Evolutionary conservation across 495 filamentous ascomycete genomes (phyloP), one percentile per base, ranked within the genome.

Genomic region (Rhizodiscina lignyota): DNA sequence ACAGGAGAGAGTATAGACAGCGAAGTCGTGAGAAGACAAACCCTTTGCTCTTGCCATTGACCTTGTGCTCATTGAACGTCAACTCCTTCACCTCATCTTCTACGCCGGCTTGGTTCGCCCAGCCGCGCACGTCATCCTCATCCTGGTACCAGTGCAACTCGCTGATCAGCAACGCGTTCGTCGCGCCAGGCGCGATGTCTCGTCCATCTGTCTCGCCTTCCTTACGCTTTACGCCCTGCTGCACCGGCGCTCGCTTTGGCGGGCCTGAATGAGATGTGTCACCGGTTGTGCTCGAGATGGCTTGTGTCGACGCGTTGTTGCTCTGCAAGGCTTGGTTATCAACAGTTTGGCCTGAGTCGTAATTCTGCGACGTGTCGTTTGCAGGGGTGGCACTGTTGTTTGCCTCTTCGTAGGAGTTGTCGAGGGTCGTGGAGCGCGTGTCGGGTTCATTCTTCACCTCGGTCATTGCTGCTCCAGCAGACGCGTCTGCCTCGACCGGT

Each of bases 31-130:
- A 17, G 35, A 22, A 41, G 11, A 56, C 77, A 45, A 64, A 94
- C 87, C 87, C 85, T 60, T 94, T 94, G 54, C 82, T 89, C 56
- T 97, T 97, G 36, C 89, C 89, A 47, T 97, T 97, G 11, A 96
- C 84, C 56, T 97, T 97, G 56, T 96, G 89, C 52, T 97, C 89
- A 41, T 78, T 92, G 48, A 94, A 96, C 1, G 86, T 92, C 29
- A 96, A 75, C 37, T 94, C 87, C 49, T 83, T 83, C 16, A 97
- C 63, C 47, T 92, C 83, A 30, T 73, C 67, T 50, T 96, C 89
- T 43, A 70, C 79, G 5, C 63, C 66, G 20, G 76, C 78, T 40
- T 80, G 63, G 42, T 74, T 72, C 8, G 79, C 69, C 86, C 84
- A 94, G 37, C 79, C 83, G 31, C 89, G 79, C 39, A 97, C 70